phyloP scores from a whole-genome alignment of 1,284 basidiomycete species.

The Ceratobasidium papillatum region DNA sequence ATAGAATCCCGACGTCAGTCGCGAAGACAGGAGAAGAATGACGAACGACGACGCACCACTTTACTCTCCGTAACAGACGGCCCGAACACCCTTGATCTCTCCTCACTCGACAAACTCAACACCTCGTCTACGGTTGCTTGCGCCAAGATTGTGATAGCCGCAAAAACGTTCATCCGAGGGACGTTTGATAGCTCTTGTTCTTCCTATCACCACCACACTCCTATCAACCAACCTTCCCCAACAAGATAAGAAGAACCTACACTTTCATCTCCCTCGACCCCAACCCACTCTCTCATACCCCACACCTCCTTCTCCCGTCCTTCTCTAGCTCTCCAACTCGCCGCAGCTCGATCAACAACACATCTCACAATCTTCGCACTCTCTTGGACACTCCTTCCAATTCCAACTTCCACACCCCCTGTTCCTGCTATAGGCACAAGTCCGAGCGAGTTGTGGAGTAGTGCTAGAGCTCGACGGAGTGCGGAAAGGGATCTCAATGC shows the following conservation, averaged over 20 bases:
- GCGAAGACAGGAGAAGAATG: neutral
- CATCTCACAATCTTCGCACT: neutral
- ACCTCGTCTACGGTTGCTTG: conserved; percentile 21
- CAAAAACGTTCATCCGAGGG: conserved; percentile 23
- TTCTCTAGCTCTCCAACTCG: conserved; percentile 8
- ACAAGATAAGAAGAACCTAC: neutral
- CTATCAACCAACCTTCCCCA: neutral
- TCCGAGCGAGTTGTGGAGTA: neutral
- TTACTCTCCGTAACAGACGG: neutral
- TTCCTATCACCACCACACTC: conserved; percentile 4
- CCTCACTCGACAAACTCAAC: neutral
- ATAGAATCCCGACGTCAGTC: neutral
- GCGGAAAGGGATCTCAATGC: neutral
- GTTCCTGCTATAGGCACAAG: neutral
- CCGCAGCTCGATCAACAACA: conserved; percentile 18
- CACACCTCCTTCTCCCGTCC: conserved; percentile 21
- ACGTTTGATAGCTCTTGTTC: conserved; percentile 12
- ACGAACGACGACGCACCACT: conserved; percentile 4
- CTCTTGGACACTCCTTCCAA: conserved; percentile 4
- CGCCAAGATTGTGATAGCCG: conserved; percentile 6
- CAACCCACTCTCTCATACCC: conserved; percentile 27
- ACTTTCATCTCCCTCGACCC: conserved; percentile 8
- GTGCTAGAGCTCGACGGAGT: neutral
- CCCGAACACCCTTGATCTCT: conserved; percentile 13
- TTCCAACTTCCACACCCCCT: conserved; percentile 6